Evolutionary conservation across 2,329 filamentous ascomycete genomes (phyloP).

Genomic region (Escovopsis sp.): DNA sequence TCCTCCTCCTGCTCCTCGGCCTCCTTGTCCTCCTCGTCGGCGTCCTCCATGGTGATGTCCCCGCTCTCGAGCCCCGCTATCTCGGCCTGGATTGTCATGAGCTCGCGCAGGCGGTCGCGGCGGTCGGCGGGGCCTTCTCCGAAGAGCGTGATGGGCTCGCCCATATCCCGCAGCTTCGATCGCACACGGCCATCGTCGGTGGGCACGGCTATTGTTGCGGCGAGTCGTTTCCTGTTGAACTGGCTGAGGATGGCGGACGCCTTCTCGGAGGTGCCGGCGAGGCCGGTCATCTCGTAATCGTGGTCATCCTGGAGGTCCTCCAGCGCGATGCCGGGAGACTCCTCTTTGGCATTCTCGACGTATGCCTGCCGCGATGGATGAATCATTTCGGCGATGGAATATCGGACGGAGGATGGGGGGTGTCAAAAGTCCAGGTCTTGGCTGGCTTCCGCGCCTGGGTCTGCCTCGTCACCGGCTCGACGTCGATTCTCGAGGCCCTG

Average conservation of each 20-base stretch:
- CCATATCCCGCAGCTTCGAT: slow-evolving; percentile 63
- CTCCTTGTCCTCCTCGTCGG: slow-evolving; percentile 39
- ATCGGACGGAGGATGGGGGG: not conserved
- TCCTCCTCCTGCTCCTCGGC: slow-evolving; percentile 73
- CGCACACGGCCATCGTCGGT: slow-evolving; percentile 86
- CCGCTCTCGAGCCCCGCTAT: slow-evolving; percentile 38
- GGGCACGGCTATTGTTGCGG: slow-evolving; percentile 77
- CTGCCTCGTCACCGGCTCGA: too few relatives aligned
- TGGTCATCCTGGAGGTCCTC: slow-evolving; percentile 49
- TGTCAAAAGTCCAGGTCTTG: not conserved
- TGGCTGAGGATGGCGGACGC: slow-evolving; percentile 75
- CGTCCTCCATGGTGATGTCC: slow-evolving; percentile 48
- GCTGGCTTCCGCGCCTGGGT: too few relatives aligned
- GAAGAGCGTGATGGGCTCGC: slow-evolving; percentile 89
- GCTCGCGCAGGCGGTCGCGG: slow-evolving; percentile 69
- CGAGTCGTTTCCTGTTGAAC: slow-evolving; percentile 80
- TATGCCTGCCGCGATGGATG: slow-evolving; percentile 88
- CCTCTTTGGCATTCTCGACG: slow-evolving; percentile 91
- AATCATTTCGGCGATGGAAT: slow-evolving; percentile 33
- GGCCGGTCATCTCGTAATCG: slow-evolving; percentile 66
- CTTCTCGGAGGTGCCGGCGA: slow-evolving; percentile 59
- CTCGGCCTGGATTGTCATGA: slow-evolving; percentile 61
- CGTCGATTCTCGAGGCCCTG: too few relatives aligned
- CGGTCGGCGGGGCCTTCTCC: slow-evolving; percentile 78
- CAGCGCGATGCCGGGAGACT: slow-evolving; percentile 36